Evolutionary conservation across 441 rosid species (phyloP), one percentile per base, ranked within the genome.

Genomic region (Gossypium gossypioides): DNA sequence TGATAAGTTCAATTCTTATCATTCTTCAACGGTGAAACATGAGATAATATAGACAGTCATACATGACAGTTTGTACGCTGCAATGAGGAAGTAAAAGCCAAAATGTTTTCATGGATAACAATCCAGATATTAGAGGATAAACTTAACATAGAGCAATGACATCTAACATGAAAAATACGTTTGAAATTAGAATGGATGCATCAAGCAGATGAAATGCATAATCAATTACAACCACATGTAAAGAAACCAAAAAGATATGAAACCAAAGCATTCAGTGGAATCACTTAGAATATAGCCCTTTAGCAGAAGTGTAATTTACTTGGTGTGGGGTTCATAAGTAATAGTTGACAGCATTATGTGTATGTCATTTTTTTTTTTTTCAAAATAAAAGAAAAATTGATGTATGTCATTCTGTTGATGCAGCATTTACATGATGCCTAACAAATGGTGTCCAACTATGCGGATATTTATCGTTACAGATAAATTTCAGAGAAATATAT

Each of bases 1-100:
- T 37, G 76, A 82, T 75, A 80, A 79, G 82, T 77, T 72, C 79
- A 75, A 74, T 55, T 50, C 67, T 56, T 44, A 60, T 7, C 69
- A 71, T 66, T 25, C 21, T 34, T 6, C 40, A 34, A 34, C 9
- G 40, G 40, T 34, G 9, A 34, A 34, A 34, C 40, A 34, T 34
- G 40, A 34, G 40, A 34, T 34, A 34, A 34, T 34, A 34, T 34
- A 34, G 40, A 6, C 51, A 13, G n/a, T 13, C 51, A 6, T 40
- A 60, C 1, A 72, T 44, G 62, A 72, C 19, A 57, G 44, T 51
- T 46, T 51, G 16, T 34, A 6, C 32, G 51, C 50, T 62, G 8
- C 1, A 21, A 62, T 62, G 51, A 37, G 68, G 18, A 67, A 67
- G 22, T 48, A 48, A 13, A 67, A 48, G 71, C 71, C 15, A 27